phyloP scores from a whole-genome alignment of 805 yeast species.

The Candida koratica region DNA sequence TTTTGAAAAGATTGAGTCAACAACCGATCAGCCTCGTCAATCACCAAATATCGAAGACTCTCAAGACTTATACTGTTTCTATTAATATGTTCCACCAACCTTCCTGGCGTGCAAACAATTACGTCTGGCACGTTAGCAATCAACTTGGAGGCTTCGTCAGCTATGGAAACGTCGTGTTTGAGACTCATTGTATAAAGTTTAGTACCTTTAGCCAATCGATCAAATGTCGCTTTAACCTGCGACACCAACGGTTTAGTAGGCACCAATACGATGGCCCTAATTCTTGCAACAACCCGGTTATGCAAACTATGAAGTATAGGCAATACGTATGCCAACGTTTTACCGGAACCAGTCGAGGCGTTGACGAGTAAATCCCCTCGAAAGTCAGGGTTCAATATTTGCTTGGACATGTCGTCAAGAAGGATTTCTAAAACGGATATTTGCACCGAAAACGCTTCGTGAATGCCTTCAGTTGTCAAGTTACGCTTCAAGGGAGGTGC shows the following conservation, averaged over 20 bases:
- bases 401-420: constrained; percentile 40
- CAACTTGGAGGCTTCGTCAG: constrained; percentile 60
- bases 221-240: constrained; percentile 72
- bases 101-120: constrained; percentile 70
- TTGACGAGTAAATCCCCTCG: constrained; percentile 81
- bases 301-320: constrained; percentile 74
- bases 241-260: constrained; percentile 86
- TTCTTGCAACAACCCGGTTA: constrained; percentile 61
- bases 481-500: constrained; percentile 43
- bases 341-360: constrained; percentile 96
- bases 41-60: constrained; percentile 57
- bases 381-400: constrained; percentile 43
- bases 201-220: constrained; percentile 60
- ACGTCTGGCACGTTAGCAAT: constrained; percentile 55
- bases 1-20: constrained; percentile 89
- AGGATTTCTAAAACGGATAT: constrained; percentile 56
- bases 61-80: constrained; percentile 42
- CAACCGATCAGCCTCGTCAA: constrained; percentile 80
- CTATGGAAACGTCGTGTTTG: constrained; percentile 48
- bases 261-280: constrained; percentile 73
- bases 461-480: constrained; percentile 43
- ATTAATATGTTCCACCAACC: constrained; percentile 72
- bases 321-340: constrained; percentile 81
- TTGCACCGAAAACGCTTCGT: constrained; percentile 74
- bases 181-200: constrained; percentile 60